Evolutionary conservation across 2,329 filamentous ascomycete genomes (phyloP).

Genomic region (Sarocladium oryzae): DNA sequence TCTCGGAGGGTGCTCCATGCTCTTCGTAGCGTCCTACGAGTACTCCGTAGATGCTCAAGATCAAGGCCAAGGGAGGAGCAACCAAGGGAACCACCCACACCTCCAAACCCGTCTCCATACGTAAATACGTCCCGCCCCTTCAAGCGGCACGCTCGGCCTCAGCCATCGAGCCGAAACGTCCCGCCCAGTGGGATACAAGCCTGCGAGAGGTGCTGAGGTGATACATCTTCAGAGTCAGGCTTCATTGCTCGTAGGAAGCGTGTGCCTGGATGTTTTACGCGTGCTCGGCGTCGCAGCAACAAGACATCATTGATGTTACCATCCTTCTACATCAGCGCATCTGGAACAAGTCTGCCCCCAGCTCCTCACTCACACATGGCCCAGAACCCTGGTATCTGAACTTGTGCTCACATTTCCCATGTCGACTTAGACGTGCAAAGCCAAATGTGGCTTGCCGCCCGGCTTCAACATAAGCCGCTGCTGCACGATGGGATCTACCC

Average conservation of each 20-base stretch:
- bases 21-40: neutral
- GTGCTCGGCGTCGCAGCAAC: no score
- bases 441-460: neutral
- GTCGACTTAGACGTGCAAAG: neutral
- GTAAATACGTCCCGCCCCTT: neutral
- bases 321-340: neutral
- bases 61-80: neutral
- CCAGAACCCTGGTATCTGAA: neutral
- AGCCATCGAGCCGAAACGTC: slow-evolving; percentile 5
- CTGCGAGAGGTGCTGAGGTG: neutral
- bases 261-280: neutral
- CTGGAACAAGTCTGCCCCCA: neutral
- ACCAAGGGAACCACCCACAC: slow-evolving; percentile 4
- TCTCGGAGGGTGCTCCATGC: neutral
- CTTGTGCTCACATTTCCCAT: neutral
- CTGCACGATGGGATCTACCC: slow-evolving; percentile 7
- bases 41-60: neutral
- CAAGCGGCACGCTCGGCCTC: slow-evolving; percentile 7
- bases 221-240: neutral
- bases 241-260: neutral
- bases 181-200: neutral
- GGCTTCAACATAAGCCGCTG: neutral
- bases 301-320: neutral
- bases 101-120: neutral
- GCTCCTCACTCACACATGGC: neutral